A percentile compares a stretch with the other conserved stretches of the same genome.
These are phyloP conservation scores for Leavenworthia alabamica DNA, from an alignment of 345 rosid genomes.

Conservation along the genomic window DNA sequence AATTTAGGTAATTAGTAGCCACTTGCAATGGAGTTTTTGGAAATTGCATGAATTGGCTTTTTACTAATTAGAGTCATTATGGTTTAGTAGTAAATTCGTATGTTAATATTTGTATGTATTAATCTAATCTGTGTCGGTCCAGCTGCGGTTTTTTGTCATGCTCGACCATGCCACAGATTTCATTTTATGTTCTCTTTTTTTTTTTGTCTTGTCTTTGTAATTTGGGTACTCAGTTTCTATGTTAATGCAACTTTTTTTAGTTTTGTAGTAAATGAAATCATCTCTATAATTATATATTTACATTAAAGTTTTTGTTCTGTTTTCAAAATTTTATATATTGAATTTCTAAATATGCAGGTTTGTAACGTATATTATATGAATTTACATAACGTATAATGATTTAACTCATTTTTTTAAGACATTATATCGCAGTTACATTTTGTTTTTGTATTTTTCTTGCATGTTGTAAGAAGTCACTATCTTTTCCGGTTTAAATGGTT, in stretches of 20 bases:
- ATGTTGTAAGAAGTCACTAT: no score
- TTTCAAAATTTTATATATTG: background rate
- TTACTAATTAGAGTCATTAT: no score
- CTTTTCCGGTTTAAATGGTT: background rate
- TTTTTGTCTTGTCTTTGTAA: background rate
- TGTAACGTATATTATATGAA: background rate
- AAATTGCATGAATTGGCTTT: conserved; percentile 31
- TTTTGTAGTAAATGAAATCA: background rate
- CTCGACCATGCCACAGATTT: conserved; percentile 30
- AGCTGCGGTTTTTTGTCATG: conserved; percentile 43
- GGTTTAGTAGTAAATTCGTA: background rate
- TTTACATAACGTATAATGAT: background rate
- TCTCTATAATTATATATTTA: background rate
- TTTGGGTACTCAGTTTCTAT: background rate
- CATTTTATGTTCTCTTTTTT: conserved; percentile 2
- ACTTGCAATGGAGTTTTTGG: conserved; percentile 40
- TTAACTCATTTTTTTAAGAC: background rate
- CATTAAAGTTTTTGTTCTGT: background rate
- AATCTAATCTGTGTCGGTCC: conserved; percentile 26
- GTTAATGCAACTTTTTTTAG: conserved; percentile 7
- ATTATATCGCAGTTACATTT: background rate
- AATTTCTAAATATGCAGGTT: background rate
- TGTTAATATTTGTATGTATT: conserved; percentile 15
- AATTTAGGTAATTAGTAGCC: conserved; percentile 4
- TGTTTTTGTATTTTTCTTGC: no score